Conservation (phyloP, 495 filamentous ascomycete genomes). For the Aspergillus steynii region DNA sequence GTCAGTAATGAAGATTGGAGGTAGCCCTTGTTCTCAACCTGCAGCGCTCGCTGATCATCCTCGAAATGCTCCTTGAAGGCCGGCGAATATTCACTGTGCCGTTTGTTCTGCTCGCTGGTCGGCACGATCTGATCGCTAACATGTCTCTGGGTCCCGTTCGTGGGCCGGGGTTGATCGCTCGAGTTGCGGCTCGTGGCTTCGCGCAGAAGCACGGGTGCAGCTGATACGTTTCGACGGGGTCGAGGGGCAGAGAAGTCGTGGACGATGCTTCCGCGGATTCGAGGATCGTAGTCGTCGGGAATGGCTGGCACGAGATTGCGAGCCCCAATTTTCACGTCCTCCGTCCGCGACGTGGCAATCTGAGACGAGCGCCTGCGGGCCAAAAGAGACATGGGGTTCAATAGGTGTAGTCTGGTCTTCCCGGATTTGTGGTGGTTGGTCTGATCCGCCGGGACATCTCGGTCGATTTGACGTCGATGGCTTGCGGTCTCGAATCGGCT, state of each 20-base stretch:
- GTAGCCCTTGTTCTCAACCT: slow-evolving; percentile 52
- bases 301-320: slow-evolving; percentile 57
- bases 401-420: slow-evolving; percentile 64
- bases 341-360: slow-evolving; percentile 42
- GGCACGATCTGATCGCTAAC: not conserved
- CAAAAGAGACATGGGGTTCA: slow-evolving; percentile 68
- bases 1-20: slow-evolving; percentile 47
- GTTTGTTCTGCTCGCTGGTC: slow-evolving; percentile 30
- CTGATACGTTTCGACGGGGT: slow-evolving; percentile 55
- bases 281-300: slow-evolving; percentile 75
- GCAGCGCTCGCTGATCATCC: slow-evolving; percentile 53
- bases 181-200: slow-evolving; percentile 12
- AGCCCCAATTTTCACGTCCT: slow-evolving; percentile 48
- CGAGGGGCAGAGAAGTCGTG: slow-evolving; percentile 91
- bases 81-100: slow-evolving; percentile 56
- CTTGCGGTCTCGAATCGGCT: slow-evolving; percentile 24
- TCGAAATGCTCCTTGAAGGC: slow-evolving; percentile 71
- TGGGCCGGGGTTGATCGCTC: slow-evolving; percentile 16
- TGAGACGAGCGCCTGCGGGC: slow-evolving; percentile 58
- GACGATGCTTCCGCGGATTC: slow-evolving; percentile 80
- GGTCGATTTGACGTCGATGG: slow-evolving; percentile 31
- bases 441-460: slow-evolving; percentile 30
- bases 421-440: slow-evolving; percentile 41
- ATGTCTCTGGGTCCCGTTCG: not conserved
- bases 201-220: slow-evolving; percentile 26